Base-by-base conservation (phyloP, 257 asterid genomes). In the Nicotiana sylvestris region DNA sequence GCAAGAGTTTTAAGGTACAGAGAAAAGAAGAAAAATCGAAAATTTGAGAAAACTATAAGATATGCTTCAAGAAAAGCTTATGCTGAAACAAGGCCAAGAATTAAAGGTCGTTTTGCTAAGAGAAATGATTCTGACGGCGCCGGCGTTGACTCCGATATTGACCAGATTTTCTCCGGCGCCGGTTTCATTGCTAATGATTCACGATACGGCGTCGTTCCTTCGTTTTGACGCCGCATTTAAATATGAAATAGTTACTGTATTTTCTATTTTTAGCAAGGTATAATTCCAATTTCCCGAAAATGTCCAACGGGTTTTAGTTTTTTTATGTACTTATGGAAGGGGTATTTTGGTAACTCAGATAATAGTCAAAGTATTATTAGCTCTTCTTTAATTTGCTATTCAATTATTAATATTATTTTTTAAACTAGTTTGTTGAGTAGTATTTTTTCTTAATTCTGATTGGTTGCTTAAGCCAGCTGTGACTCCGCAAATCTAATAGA, bases 11-110 rank as follows among this genome's bases (percentile, higher is more conserved):
- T 94, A 66, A 88, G 98, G 92, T 94, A 94, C 87, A 93, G 85
- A 85, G 98, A 94, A 86, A 93, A 91, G 86, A 86, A 94, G n/a
- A 93, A 93, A 91, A 94, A 89, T 85, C 77, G 97, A 80, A 94
- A 90, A 77, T 94, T 93, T 77, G 94, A 93, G 86, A 94, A 94
- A 88, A 93, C 98, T 0, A 93, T 93, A 60, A 90, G 98, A 18
- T 94, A 94, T 81, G 98, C 98, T 66, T 93, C 97, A 1, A 86
- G 97, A 21, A 94, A 94, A 86, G 98, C 98, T 0, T 94, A 94
- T 77, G 98, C 97, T 0, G 98, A 93, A 81, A 92, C 90, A 10
- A 89, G 98, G 88, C 98, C 98, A 6, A 92, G 98, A 78, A 88
- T 94, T 60, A 93, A 94, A 81, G 98, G 98, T 78, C 92, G 97